A percentile compares a stretch with the other conserved stretches of the same genome.
Conservation (phyloP, 441 rosid genomes). For the Viola pubescens region DNA sequence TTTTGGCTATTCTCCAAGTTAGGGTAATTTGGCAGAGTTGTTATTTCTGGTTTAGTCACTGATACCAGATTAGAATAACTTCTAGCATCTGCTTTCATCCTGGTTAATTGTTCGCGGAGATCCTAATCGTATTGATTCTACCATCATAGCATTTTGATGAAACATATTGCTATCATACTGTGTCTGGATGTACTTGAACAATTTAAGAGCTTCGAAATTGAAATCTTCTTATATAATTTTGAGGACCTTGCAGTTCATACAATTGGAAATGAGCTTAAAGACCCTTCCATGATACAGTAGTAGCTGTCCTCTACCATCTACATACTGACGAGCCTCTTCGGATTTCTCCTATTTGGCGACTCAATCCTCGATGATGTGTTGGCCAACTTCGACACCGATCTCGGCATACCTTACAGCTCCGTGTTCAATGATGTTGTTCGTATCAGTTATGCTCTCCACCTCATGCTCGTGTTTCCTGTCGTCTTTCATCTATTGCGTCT, state of each 20-base stretch:
- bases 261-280: slow-evolving; percentile 75
- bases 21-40: not conserved
- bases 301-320: slow-evolving; percentile 71
- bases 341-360: slow-evolving; percentile 78
- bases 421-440: slow-evolving; percentile 70
- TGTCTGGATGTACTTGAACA: too few relatives aligned
- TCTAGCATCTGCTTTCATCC: too few relatives aligned
- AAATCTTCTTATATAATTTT: too few relatives aligned
- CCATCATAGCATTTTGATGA: too few relatives aligned
- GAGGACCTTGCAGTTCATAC: slow-evolving; percentile 56
- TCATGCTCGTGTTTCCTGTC: slow-evolving; percentile 84
- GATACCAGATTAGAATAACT: too few relatives aligned
- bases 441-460: slow-evolving; percentile 75
- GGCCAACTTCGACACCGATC: slow-evolving; percentile 74
- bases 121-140: too few relatives aligned
- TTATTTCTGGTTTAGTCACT: not conserved
- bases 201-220: too few relatives aligned
- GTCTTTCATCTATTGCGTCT: slow-evolving; percentile 67
- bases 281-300: slow-evolving; percentile 43
- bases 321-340: slow-evolving; percentile 66
- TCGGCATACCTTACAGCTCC: slow-evolving; percentile 61
- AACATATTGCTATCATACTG: too few relatives aligned
- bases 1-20: not conserved
- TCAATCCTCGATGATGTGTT: slow-evolving; percentile 75
- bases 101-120: too few relatives aligned